Evolutionary conservation across 2,329 filamentous ascomycete genomes (phyloP), one percentile per base, ranked within the genome.

Genomic region (Diaporthe destruens): DNA sequence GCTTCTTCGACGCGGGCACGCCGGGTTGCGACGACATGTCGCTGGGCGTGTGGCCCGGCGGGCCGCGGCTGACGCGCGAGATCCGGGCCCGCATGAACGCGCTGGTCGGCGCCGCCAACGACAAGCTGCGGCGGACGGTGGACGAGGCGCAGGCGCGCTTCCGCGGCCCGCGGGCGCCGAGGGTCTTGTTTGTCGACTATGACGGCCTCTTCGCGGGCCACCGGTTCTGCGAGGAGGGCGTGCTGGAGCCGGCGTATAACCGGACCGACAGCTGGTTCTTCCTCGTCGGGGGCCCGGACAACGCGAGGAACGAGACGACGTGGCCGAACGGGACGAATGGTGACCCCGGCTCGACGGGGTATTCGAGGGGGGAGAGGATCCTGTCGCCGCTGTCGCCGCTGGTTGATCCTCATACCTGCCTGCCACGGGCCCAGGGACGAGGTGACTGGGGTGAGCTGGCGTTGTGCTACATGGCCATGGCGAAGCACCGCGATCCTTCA

Each of bases 191-290:
- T 76, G 82, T 86, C 54, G 81, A 87, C 74, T 85, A 85, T 71
- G 85, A 87, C 66, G 76, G 75, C 8, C 77, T 74, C 6, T 87
- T 86, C 72, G 82, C 84, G 1, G 84, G 84, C 6, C 85, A 87
- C 75, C 83, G 85, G 7, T 87, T 81, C 70, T 80, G 78, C 68
- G 79, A 81, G 75, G 69, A 72, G 4, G 76, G 74, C 6, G 78
- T 80, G 5, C 77, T 75, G 16, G 85, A 87, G 76, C 85, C 85
- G 7, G 85, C 84, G 65, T 85, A 85, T 70, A 75, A 76, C 6
- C 80, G 83, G 39, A 79, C 79, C 25, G 83, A 84, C 29, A 86
- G 84, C 0, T 87, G 84, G 84, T 87, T 87, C 74, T 87, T 86
- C 74, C 81, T 85, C 34, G 84, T 86, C 3, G 85, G 84, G 6